Evolutionary conservation across 257 asterid species (phyloP).

Genomic region (Solanum pennellii): DNA sequence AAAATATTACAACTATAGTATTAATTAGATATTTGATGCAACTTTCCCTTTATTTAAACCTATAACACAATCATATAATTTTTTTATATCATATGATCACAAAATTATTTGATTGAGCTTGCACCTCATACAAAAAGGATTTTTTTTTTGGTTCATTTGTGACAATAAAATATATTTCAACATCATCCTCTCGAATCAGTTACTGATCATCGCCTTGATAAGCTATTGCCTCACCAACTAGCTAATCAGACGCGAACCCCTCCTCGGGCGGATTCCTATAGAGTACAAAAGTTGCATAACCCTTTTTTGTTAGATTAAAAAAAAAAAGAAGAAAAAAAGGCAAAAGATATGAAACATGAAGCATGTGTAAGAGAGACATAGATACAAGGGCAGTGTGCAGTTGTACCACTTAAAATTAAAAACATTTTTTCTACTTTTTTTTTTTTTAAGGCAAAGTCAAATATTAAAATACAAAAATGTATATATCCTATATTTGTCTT

Average conservation of each 20-base stretch:
- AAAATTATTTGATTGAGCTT: neutral
- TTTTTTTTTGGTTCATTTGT: neutral
- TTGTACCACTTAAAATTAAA: neutral
- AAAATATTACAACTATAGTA: no score
- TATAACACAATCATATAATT: neutral
- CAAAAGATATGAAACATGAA: neutral
- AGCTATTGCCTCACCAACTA: no score
- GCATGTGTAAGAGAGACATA: neutral
- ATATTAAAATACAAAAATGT: neutral
- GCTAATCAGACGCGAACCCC: no score
- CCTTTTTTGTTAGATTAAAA: neutral
- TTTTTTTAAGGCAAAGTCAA: neutral
- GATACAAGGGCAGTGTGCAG: neutral
- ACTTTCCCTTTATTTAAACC: neutral
- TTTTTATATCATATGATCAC: neutral
- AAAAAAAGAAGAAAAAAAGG: neutral
- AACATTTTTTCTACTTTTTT: neutral
- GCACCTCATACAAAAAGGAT: neutral
- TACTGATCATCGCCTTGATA: no score
- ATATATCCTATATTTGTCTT: neutral
- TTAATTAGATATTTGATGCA: no score
- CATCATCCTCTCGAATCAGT: no score
- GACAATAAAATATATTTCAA: neutral
- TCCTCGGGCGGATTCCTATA: no score
- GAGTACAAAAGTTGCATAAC: neutral